Evolutionary conservation across 805 yeast genomes (phyloP).

Genomic region (Nematodospora valgi): DNA sequence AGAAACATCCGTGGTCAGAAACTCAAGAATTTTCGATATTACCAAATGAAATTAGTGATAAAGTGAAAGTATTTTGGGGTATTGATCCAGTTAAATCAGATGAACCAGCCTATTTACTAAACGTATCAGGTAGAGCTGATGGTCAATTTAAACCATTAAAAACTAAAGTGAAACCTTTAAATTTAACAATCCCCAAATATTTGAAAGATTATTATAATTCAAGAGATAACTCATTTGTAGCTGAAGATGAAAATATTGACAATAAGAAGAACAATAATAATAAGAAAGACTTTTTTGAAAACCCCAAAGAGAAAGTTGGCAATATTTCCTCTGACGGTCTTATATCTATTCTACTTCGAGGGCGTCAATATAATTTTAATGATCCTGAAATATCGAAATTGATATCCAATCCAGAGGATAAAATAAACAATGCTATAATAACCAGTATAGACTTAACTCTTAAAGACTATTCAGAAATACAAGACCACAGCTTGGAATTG

Average conservation of each 20-base stretch:
- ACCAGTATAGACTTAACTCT: slow-evolving; percentile 28
- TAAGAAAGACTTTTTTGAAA: background rate
- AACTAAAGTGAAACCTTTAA: slow-evolving; percentile 12
- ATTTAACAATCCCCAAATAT: slow-evolving; percentile 26
- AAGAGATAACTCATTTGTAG: slow-evolving; percentile 6
- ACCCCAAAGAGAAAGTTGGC: slow-evolving; percentile 18
- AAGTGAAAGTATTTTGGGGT: slow-evolving; percentile 56
- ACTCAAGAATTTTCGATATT: slow-evolving; percentile 53
- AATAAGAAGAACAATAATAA: slow-evolving; percentile 16
- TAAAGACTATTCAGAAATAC: slow-evolving; percentile 45
- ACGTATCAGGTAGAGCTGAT: slow-evolving; percentile 31
- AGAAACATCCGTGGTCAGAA: slow-evolving; percentile 44
- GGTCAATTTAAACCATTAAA: slow-evolving; percentile 26
- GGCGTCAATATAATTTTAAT: slow-evolving; percentile 21
- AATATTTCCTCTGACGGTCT: slow-evolving; percentile 29
- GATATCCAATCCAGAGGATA: slow-evolving; percentile 11
- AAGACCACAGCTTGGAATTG: slow-evolving; percentile 48
- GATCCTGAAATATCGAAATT: slow-evolving; percentile 15
- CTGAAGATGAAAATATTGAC: slow-evolving; percentile 18
- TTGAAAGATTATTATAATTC: slow-evolving; percentile 27
- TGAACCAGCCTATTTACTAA: slow-evolving; percentile 25
- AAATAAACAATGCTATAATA: slow-evolving; percentile 30
- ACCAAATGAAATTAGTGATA: slow-evolving; percentile 52
- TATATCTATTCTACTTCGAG: slow-evolving; percentile 20
- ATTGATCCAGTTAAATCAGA: slow-evolving; percentile 12